Percentiles rank a stretch among this genome's conserved stretches.
phyloP scores from a whole-genome alignment of 2,329 filamentous ascomycete genomes.

The Chaetothyriales sp. region DNA sequence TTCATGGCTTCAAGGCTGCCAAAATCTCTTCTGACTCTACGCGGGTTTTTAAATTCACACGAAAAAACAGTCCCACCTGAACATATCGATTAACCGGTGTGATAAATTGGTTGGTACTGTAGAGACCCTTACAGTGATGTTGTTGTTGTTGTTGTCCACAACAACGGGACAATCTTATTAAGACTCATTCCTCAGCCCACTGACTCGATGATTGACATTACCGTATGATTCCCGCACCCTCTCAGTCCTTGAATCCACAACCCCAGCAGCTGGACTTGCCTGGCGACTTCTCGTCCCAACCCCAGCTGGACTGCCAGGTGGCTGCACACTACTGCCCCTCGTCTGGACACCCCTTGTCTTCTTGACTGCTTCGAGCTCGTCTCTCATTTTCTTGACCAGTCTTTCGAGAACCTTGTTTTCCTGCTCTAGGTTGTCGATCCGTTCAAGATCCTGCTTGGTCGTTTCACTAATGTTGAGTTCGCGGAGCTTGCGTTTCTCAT shows the following conservation, averaged over 20 bases:
- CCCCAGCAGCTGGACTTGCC: conserved; percentile 11
- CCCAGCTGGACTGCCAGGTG: conserved; percentile 13
- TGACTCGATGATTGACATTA: not conserved
- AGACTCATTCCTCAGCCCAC: not conserved
- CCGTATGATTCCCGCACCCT: too few relatives aligned
- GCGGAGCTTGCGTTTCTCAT: conserved; percentile 24
- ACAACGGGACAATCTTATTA: not conserved
- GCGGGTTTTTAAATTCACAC: too few relatives aligned
- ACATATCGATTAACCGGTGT: too few relatives aligned
- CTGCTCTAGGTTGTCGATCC: conserved; percentile 26
- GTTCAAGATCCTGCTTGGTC: conserved; percentile 22
- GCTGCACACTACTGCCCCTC: conserved; percentile 18
- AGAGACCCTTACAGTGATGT: too few relatives aligned
- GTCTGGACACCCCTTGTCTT: conserved; percentile 21
- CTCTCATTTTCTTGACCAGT: conserved; percentile 28
- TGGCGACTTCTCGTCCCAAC: conserved; percentile 13
- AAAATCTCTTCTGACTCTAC: too few relatives aligned
- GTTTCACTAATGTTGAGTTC: conserved; percentile 25
- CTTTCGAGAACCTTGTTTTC: conserved; percentile 24
- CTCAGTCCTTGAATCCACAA: not conserved
- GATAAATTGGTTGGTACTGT: too few relatives aligned
- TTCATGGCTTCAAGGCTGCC: not conserved
- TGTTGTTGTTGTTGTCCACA: too few relatives aligned
- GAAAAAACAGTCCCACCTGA: too few relatives aligned
- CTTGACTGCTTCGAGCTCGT: conserved; percentile 30